Base-by-base conservation (phyloP, 495 filamentous ascomycete species). In the Cryomyces minteri region DNA sequence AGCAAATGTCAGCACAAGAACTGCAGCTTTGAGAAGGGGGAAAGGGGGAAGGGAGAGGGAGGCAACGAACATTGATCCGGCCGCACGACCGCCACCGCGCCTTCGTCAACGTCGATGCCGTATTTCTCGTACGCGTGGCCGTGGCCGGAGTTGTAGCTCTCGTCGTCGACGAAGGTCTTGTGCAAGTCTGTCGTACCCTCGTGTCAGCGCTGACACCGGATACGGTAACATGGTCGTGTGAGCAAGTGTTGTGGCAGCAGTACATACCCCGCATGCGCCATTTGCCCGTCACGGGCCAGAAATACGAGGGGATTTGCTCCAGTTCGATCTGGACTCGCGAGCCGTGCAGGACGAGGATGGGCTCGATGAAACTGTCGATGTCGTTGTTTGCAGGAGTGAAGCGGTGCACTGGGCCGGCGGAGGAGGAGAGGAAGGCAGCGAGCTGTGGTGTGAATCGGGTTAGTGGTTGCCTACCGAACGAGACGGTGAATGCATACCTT, bases 81-180 rank as follows among this genome's bases (percentile, higher is more conserved):
- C 8, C 43, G 30, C 18, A 44, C 31, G 36, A 44, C 36, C 10
- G 43, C 29, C 18, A 44, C 14, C 25, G 43, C 43, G 12, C 79
- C 79, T n/a, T 61, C 43, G 5, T 61, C 43, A 0, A 67, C 59
- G 43, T 71, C 64, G 29, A 84, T 62, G 0, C 72, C 77, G 40
- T 79, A 77, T 6, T 63, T 59, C 34, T 79, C 62, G 49, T 84
- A 83, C 4, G 71, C 71, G 31, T 79, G 67, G 0, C 77, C 78
- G 43, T 80, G 74, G n/a, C 69, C 72, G 5, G 66, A 62, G 46
- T 80, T 73, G 58, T 80, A 77, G 56, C 70, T 75, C 44, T 77
- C 70, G 43, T 82, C 79, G 46, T 85, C 79, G 33, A 73, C 70
- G 56, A 69, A 82, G 4, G 74, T 67, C 46, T 81, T 82, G 43